A percentile compares a stretch with the other conserved stretches of the same genome.
Evolutionary conservation across 305 asterid genomes (phyloP).

Genomic region (Solanum hybrid): DNA sequence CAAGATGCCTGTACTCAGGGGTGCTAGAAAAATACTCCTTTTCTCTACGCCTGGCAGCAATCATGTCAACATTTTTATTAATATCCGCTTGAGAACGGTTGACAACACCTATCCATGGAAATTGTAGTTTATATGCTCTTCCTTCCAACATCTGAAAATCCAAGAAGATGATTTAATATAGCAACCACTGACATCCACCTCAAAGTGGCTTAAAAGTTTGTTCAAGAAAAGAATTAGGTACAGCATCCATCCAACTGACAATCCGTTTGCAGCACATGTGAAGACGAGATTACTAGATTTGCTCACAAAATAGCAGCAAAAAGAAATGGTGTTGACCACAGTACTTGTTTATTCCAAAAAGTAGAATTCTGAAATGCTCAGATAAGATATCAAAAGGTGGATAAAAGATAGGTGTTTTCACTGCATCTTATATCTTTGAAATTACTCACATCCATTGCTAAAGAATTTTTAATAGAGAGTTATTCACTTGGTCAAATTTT

Average conservation of each 20-base stretch:
- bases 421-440: neutral
- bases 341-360: neutral
- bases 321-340: neutral
- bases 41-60: conserved; percentile 90
- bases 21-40: conserved; percentile 79
- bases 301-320: neutral
- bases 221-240: neutral
- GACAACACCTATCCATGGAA: conserved; percentile 98
- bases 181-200: neutral
- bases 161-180: neutral
- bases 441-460: neutral
- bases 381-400: neutral
- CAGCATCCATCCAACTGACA: neutral
- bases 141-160: conserved; percentile 75
- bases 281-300: neutral
- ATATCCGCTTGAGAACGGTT: conserved; percentile 97
- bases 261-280: neutral
- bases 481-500: neutral
- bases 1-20: conserved; percentile 77
- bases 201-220: neutral
- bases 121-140: conserved; percentile 75
- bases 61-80: conserved; percentile 90
- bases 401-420: neutral
- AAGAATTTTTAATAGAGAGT: neutral
- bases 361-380: neutral